phyloP scores from a whole-genome alignment of 345 rosid genomes.

The Lenwebbia sp. region DNA sequence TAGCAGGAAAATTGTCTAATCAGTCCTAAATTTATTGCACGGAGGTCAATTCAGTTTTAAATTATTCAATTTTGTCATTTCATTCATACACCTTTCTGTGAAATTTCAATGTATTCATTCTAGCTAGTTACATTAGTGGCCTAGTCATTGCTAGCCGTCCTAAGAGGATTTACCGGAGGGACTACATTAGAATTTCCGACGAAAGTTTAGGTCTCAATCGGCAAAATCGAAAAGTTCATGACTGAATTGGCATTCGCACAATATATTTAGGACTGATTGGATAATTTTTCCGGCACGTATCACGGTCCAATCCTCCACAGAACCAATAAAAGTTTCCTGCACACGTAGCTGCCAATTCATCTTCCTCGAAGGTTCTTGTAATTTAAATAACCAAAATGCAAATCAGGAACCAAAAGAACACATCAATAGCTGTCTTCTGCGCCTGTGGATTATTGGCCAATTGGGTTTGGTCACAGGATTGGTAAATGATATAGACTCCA shows the following conservation, averaged over 20 bases:
- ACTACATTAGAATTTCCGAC: fast-evolving
- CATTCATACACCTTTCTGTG: too few relatives aligned
- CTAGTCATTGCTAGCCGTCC: too few relatives aligned
- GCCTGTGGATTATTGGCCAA: not conserved
- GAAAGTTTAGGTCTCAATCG: not conserved
- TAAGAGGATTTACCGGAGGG: not conserved
- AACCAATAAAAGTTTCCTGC: not conserved
- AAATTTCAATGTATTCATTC: not conserved
- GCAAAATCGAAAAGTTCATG: fast-evolving
- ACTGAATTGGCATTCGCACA: fast-evolving
- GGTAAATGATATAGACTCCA: not conserved
- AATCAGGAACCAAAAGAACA: not conserved
- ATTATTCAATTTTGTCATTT: fast-evolving
- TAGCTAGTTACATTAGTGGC: not conserved
- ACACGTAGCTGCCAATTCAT: not conserved
- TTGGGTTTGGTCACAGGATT: not conserved
- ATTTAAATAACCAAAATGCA: not conserved
- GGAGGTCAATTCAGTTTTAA: fast-evolving
- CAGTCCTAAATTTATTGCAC: not conserved
- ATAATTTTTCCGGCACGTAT: fast-evolving
- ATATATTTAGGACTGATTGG: fast-evolving
- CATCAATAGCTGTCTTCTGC: not conserved
- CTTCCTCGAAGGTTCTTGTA: not conserved
- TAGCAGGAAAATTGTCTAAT: fast-evolving
- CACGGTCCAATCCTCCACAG: not conserved